Evolutionary conservation across 83 land plant species (phyloP).

Genomic region (Isoetes engelmannii): DNA sequence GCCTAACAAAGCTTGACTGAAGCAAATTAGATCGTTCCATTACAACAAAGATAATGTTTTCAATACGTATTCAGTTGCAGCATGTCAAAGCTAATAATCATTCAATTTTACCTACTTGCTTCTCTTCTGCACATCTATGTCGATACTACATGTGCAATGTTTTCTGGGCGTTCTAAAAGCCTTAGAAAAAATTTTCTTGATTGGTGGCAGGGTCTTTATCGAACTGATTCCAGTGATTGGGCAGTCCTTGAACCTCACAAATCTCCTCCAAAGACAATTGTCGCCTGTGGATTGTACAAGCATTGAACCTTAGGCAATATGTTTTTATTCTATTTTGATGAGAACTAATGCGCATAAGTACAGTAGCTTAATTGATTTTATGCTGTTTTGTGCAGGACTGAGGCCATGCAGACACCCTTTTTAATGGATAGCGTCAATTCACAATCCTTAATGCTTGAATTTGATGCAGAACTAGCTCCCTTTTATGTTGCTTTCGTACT

Average conservation of each 20-base stretch:
- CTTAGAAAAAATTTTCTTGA: too few species aligned
- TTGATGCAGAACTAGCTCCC: conserved; percentile 49
- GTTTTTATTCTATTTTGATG: background rate
- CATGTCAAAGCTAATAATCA: too few species aligned
- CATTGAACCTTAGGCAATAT: background rate
- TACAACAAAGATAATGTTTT: too few species aligned
- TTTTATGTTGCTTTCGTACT: conserved; percentile 59
- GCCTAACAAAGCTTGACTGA: too few species aligned
- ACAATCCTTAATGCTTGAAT: conserved; percentile 37
- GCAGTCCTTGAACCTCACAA: conserved; percentile 14
- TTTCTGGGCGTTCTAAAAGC: too few species aligned
- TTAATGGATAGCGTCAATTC: conserved; percentile 15
- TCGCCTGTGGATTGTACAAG: background rate
- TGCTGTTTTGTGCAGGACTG: conserved; percentile 14
- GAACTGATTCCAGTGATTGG: conserved; percentile 34
- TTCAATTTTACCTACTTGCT: too few species aligned
- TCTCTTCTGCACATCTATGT: too few species aligned
- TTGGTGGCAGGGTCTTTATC: conserved; percentile 28
- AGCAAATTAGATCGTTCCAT: too few species aligned
- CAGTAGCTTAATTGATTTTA: too few species aligned
- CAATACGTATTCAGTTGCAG: too few species aligned
- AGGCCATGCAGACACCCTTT: conserved; percentile 49
- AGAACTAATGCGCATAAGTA: too few species aligned
- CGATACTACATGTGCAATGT: too few species aligned
- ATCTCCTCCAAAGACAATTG: background rate